These are phyloP conservation scores for Microstroma glucosiphilum DNA, from an alignment of 1,284 basidiomycete genomes.

Conservation along the genomic window DNA sequence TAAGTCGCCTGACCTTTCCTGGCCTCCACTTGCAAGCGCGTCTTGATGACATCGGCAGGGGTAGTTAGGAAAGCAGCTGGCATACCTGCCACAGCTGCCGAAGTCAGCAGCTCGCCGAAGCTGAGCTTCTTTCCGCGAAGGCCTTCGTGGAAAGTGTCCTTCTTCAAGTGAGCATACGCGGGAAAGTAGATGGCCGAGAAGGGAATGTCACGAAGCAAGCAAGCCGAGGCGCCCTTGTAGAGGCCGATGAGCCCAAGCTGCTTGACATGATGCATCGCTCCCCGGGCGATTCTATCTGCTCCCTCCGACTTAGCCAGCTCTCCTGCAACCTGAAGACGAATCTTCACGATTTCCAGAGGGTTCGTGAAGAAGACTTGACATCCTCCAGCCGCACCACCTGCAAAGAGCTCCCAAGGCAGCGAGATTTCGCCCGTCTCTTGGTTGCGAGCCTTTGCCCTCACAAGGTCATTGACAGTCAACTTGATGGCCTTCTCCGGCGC, in stretches of 20 bases:
- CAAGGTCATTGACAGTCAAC: slow-evolving; percentile 83
- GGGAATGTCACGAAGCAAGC: slow-evolving; percentile 80
- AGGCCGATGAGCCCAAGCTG: slow-evolving; percentile 86
- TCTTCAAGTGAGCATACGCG: slow-evolving; percentile 65
- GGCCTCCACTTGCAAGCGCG: slow-evolving; percentile 93
- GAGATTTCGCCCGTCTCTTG: slow-evolving; percentile 90
- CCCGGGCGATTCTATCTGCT: slow-evolving; percentile 69
- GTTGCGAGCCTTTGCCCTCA: slow-evolving; percentile 76
- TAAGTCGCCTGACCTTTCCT: slow-evolving; percentile 86
- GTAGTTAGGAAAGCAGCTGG: slow-evolving; percentile 63
- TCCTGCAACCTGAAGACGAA: slow-evolving; percentile 91
- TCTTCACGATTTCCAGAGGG: slow-evolving; percentile 81
- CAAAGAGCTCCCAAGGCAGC: slow-evolving; percentile 76
- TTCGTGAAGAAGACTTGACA: slow-evolving; percentile 99
- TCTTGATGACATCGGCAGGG: slow-evolving; percentile 86
- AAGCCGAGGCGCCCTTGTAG: slow-evolving; percentile 83
- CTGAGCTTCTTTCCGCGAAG: slow-evolving; percentile 71
- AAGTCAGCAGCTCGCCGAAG: slow-evolving; percentile 79
- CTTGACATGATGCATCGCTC: slow-evolving; percentile 84
- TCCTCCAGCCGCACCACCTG: slow-evolving; percentile 87
- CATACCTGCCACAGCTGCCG: slow-evolving; percentile 79
- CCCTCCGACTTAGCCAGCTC: slow-evolving; percentile 72
- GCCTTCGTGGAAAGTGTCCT: slow-evolving; percentile 91
- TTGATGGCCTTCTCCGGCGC: slow-evolving; percentile 98
- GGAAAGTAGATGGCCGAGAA: slow-evolving; percentile 58